These are phyloP conservation scores for Ilyonectria mors-panacis DNA, from an alignment of 2,329 filamentous ascomycete genomes.

Conservation along the genomic window DNA sequence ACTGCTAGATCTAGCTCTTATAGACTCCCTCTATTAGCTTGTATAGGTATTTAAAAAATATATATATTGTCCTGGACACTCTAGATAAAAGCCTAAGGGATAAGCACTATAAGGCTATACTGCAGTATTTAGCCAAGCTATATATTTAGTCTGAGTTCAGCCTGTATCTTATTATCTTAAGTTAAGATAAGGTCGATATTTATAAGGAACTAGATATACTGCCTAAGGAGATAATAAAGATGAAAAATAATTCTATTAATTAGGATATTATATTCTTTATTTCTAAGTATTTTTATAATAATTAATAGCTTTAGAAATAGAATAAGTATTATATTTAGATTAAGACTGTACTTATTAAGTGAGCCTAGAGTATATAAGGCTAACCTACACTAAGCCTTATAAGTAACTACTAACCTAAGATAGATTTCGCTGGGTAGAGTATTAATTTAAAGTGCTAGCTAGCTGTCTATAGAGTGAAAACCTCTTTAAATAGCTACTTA, in stretches of 20 bases:
- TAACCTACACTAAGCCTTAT: neutral
- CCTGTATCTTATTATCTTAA: conserved; percentile 52
- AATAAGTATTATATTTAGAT: conserved; percentile 5
- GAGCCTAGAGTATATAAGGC: conserved; percentile 13
- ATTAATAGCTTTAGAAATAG: conserved; percentile 19
- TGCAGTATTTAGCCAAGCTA: conserved; percentile 47
- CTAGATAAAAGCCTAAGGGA: conserved; percentile 54
- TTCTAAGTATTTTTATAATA: conserved; percentile 8
- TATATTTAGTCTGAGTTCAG: conserved; percentile 39
- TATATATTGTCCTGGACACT: conserved; percentile 56
- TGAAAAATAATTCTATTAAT: conserved; percentile 25
- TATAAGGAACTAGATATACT: conserved; percentile 31
- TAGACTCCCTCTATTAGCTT: conserved; percentile 43
- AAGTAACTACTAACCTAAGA: neutral
- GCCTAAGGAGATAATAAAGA: conserved; percentile 28
- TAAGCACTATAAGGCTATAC: conserved; percentile 42
- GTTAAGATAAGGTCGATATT: conserved; percentile 52
- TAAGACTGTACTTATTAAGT: neutral
- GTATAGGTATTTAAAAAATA: conserved; percentile 46
- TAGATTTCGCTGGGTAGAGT: conserved; percentile 46
- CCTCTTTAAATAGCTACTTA: conserved; percentile 42
- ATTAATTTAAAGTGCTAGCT: conserved; percentile 34
- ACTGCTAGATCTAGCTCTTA: conserved; percentile 36
- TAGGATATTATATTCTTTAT: conserved; percentile 24
- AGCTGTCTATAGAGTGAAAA: conserved; percentile 23